These are phyloP conservation scores for Pichia nanzhaoensis DNA, from an alignment of 805 yeast species.

Conservation along the genomic window DNA sequence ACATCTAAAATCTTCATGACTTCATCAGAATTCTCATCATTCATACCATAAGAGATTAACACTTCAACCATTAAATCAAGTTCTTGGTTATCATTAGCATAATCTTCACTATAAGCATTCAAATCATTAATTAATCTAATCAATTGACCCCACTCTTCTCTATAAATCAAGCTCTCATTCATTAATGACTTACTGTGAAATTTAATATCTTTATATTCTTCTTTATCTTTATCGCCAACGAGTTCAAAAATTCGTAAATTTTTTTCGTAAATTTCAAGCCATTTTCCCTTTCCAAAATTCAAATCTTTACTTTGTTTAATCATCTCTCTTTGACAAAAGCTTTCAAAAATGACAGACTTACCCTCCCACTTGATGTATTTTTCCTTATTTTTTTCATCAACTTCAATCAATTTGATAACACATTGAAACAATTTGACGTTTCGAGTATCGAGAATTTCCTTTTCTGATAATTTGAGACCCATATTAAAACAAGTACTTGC, in stretches of 20 bases:
- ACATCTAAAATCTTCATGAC: slow-evolving; percentile 3
- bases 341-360: slow-evolving; percentile 6
- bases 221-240: background rate
- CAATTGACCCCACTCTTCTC: background rate
- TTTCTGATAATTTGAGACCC: background rate
- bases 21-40: background rate
- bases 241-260: background rate
- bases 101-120: background rate
- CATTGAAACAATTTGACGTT: slow-evolving; percentile 11
- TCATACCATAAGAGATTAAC: background rate
- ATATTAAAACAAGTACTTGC: slow-evolving; percentile 25
- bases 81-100: background rate
- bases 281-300: background rate
- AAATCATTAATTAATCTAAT: background rate
- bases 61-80: slow-evolving; percentile 2
- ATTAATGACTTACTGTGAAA: slow-evolving; percentile 7
- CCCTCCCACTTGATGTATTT: slow-evolving; percentile 6
- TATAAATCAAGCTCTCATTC: slow-evolving; percentile 1
- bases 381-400: background rate
- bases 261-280: background rate
- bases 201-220: slow-evolving; percentile 1
- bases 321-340: slow-evolving; percentile 4
- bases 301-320: background rate
- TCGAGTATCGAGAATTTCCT: slow-evolving; percentile 2
- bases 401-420: background rate